A percentile compares a stretch with the other conserved stretches of the same genome.
These are phyloP conservation scores for Stachybotrys elegans DNA, from an alignment of 2,329 filamentous ascomycete genomes.

Conservation along the genomic window DNA sequence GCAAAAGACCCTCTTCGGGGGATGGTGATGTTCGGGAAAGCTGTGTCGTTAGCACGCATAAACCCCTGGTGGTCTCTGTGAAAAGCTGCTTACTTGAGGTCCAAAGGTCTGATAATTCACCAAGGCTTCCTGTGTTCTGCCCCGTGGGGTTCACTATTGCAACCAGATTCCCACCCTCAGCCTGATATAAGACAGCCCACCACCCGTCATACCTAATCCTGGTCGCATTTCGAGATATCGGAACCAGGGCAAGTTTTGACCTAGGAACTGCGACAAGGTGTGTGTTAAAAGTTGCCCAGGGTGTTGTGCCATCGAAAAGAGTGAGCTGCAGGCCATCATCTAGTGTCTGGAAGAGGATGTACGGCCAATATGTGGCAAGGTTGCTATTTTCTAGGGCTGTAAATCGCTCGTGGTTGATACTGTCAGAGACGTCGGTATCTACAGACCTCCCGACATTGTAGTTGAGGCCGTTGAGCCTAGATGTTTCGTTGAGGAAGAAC, in stretches of 20 bases:
- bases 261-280: background rate
- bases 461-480: conserved; percentile 3
- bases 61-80: background rate
- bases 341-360: background rate
- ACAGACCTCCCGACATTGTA: background rate
- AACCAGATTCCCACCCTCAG: background rate
- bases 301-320: background rate
- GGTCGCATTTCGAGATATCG: background rate
- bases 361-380: conserved; percentile 1
- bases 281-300: background rate
- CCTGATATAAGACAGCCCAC: background rate
- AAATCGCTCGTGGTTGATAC: background rate
- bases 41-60: background rate
- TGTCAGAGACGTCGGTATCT: too few species aligned
- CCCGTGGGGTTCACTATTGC: background rate
- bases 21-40: background rate
- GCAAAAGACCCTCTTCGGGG: background rate
- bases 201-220: background rate
- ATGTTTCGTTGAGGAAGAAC: conserved; percentile 1
- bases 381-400: background rate
- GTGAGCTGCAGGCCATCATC: background rate
- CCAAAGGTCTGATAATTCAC: background rate
- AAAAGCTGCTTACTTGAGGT: background rate
- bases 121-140: background rate
- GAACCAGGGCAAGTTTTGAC: background rate